Base-by-base conservation (phyloP, 2,329 filamentous ascomycete species). In the Penicillium sp. region DNA sequence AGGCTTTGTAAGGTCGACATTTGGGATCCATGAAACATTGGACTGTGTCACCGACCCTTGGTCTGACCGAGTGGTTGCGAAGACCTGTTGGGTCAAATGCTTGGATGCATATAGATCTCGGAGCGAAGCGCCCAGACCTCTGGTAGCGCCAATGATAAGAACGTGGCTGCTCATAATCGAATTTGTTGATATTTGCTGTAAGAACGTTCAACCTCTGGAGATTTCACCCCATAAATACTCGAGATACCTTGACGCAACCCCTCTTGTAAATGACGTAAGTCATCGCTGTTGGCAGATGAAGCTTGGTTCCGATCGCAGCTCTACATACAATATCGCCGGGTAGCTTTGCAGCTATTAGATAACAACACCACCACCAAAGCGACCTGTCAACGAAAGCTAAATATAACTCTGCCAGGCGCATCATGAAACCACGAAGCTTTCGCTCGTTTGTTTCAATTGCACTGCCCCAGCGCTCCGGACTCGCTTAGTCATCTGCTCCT, bases 71-170 rank as follows among this genome's bases (percentile, higher is more conserved):
- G 86, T 82, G 7, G 88, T 90, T 53, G 83, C 88, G 66, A 85
- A 86, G 35, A 91, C 86, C 7, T 52, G 30, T 7, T 76, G 78
- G 50, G 81, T 83, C 31, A 76, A 73, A 11, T 73, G 69, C 17
- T 81, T 70, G 3, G 79, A 74, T 23, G 84, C 82, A 69, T 91
- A 91, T 52, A 82, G 76, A 66, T 85, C 84, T 31, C 82, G 81
- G 30, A 91, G 80, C 19, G 85, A 84, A 53, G 85, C 85, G 3
- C 90, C 90, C 3, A 91, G 82, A 57, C 90, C 90, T 47, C 89
- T 83, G 1, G 88, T 91, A 3, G 87, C 89, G 52, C 89, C 89
- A 30, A 92, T 80, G 30, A 92, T 82, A 2, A 91, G 82, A 38
- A 89, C 78, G 41, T 80, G 82, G 51, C 60, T 68, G 55, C 54